These are phyloP conservation scores for Mytilinidion resinicola DNA, from an alignment of 495 filamentous ascomycete genomes.

Conservation along the genomic window DNA sequence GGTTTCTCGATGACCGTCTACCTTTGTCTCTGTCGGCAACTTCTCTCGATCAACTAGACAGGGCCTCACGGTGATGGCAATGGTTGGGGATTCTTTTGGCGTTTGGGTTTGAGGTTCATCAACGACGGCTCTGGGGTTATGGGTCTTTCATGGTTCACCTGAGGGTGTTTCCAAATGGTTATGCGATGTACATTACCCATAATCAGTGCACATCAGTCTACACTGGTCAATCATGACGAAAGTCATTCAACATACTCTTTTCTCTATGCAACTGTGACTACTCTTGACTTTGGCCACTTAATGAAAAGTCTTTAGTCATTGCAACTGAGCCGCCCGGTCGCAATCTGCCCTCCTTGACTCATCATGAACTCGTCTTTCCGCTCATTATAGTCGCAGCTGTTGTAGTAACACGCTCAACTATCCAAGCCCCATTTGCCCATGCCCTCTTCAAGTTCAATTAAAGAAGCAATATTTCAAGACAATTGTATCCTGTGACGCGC, in stretches of 20 bases:
- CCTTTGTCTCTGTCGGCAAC: conserved; percentile 13
- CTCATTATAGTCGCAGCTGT: too few relatives aligned
- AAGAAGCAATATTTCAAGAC: too few relatives aligned
- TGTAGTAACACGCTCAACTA: too few relatives aligned
- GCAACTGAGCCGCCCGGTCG: too few relatives aligned
- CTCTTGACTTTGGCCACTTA: too few relatives aligned
- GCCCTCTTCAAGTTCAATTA: neutral
- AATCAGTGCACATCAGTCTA: neutral
- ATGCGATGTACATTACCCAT: conserved; percentile 4
- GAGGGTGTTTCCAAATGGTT: neutral
- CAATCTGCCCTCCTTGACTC: too few relatives aligned
- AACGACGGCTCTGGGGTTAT: conserved; percentile 1
- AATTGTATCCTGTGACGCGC: too few relatives aligned
- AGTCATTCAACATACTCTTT: neutral
- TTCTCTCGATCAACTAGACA: conserved; percentile 4
- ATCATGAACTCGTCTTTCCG: too few relatives aligned
- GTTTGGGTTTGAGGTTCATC: neutral
- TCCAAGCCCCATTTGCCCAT: too few relatives aligned
- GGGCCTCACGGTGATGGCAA: neutral
- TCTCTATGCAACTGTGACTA: too few relatives aligned
- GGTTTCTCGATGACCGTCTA: neutral
- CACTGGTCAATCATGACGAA: neutral
- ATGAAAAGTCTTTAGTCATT: too few relatives aligned
- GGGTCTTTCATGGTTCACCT: neutral
- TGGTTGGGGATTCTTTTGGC: neutral